phyloP scores from a whole-genome alignment of 2,329 filamentous ascomycete species.

The Xylariaceae sp. region DNA sequence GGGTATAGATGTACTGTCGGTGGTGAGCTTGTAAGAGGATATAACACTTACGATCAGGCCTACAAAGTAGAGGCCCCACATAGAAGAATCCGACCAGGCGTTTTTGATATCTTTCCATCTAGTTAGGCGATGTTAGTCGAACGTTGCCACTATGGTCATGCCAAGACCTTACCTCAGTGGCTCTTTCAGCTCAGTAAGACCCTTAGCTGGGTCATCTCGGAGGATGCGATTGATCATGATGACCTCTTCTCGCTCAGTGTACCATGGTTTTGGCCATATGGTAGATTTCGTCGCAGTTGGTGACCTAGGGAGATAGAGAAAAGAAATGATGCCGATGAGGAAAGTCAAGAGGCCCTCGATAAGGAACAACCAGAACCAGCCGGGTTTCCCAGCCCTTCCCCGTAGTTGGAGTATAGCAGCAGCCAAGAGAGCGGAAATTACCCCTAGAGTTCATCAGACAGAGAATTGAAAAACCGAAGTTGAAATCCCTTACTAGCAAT shows the following conservation, averaged over 20 bases:
- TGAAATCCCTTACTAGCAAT: constrained; percentile 38
- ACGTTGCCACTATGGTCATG: not conserved
- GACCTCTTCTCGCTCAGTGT: constrained; percentile 69
- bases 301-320: constrained; percentile 66
- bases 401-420: constrained; percentile 59
- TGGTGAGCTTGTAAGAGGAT: no score
- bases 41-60: constrained; percentile 49
- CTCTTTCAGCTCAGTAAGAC: constrained; percentile 29
- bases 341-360: constrained; percentile 51
- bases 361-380: constrained; percentile 58
- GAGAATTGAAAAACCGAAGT: not conserved
- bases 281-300: constrained; percentile 68
- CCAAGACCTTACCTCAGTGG: not conserved
- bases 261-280: constrained; percentile 69
- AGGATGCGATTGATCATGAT: constrained; percentile 70
- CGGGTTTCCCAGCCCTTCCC: constrained; percentile 54
- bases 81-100: constrained; percentile 10
- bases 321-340: constrained; percentile 62
- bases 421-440: constrained; percentile 52
- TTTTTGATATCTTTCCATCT: constrained; percentile 54
- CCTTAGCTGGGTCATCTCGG: constrained; percentile 61
- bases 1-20: no score
- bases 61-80: constrained; percentile 51
- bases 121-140: not conserved
- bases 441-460: not conserved